These are phyloP conservation scores for Myrmaecium sp. DNA, from an alignment of 2,329 filamentous ascomycete genomes.

Conservation along the genomic window DNA sequence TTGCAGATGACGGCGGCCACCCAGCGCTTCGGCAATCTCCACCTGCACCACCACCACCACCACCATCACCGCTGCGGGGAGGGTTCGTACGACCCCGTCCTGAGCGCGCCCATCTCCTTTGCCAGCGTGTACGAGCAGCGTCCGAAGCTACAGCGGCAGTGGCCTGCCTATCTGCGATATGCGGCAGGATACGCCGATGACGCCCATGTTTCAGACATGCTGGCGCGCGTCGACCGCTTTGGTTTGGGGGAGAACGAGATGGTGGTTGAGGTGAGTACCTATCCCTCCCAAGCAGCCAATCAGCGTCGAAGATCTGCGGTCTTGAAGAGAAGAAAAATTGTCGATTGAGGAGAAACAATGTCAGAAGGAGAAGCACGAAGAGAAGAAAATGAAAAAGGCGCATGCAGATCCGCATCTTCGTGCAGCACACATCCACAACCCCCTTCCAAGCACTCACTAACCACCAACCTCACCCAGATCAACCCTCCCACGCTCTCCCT, in stretches of 20 bases:
- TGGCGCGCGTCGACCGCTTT: constrained; percentile 13
- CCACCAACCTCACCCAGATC: constrained; percentile 5
- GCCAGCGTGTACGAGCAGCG: constrained; percentile 7
- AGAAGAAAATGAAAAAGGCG: too few relatives aligned
- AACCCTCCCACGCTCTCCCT: constrained; percentile 6
- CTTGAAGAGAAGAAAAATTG: too few relatives aligned
- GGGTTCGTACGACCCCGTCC: constrained; percentile 8
- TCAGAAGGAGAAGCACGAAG: too few relatives aligned
- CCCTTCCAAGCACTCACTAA: constrained; percentile 1
- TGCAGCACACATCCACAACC: too few relatives aligned
- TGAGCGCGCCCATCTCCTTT: constrained; percentile 8
- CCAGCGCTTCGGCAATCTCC: constrained; percentile 5
- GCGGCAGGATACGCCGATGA: constrained; percentile 9
- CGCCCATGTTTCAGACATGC: constrained; percentile 9
- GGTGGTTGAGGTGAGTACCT: constrained; percentile 12
- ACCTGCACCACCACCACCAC: too few relatives aligned
- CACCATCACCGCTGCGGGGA: too few relatives aligned
- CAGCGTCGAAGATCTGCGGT: too few relatives aligned
- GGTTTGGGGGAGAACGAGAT: constrained; percentile 11
- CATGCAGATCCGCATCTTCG: too few relatives aligned
- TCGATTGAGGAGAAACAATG: too few relatives aligned
- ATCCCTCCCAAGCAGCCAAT: not conserved
- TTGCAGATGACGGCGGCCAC: constrained; percentile 12
- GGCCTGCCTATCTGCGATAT: constrained; percentile 14
- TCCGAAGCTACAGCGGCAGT: constrained; percentile 16